These are phyloP conservation scores for Erodium texanum DNA, from an alignment of 441 rosid genomes.

Conservation along the genomic window DNA sequence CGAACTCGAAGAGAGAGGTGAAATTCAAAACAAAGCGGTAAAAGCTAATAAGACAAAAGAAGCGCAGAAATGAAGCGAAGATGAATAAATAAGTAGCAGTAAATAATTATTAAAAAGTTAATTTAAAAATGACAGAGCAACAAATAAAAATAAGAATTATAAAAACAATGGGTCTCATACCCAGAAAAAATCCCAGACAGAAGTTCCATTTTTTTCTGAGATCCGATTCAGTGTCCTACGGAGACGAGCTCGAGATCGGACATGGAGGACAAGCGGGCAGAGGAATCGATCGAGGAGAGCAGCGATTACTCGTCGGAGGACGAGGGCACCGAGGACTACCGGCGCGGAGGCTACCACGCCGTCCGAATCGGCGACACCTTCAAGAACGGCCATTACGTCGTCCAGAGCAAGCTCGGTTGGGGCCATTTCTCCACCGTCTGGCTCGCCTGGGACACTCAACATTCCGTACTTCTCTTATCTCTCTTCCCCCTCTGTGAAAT, in stretches of 20 bases:
- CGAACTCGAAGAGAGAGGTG: too few species aligned
- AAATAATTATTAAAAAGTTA: too few species aligned
- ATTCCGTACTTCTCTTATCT: constrained; percentile 29
- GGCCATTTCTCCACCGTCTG: constrained; percentile 81
- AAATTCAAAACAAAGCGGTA: too few species aligned
- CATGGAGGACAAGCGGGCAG: constrained; percentile 17
- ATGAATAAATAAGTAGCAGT: too few species aligned
- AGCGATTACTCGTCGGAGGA: constrained; percentile 57
- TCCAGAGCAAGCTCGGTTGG: constrained; percentile 72
- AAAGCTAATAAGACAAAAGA: too few species aligned
- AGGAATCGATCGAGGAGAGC: constrained; percentile 35
- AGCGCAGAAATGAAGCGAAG: too few species aligned
- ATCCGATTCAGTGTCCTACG: constrained; percentile 3
- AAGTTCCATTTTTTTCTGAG: neutral
- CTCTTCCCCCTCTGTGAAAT: neutral
- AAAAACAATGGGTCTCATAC: too few species aligned
- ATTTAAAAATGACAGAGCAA: too few species aligned
- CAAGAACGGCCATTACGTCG: constrained; percentile 55
- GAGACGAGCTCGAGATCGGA: constrained; percentile 1
- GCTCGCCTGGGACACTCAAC: constrained; percentile 62
- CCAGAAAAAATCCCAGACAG: neutral
- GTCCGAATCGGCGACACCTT: constrained; percentile 55
- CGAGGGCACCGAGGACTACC: constrained; percentile 67
- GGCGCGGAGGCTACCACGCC: constrained; percentile 63
- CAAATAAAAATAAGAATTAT: too few species aligned